Percentiles rank a stretch among this genome's conserved stretches.
Evolutionary conservation across 176 grass and related monocot genomes (phyloP).

Genomic region (Musa itinerans): DNA sequence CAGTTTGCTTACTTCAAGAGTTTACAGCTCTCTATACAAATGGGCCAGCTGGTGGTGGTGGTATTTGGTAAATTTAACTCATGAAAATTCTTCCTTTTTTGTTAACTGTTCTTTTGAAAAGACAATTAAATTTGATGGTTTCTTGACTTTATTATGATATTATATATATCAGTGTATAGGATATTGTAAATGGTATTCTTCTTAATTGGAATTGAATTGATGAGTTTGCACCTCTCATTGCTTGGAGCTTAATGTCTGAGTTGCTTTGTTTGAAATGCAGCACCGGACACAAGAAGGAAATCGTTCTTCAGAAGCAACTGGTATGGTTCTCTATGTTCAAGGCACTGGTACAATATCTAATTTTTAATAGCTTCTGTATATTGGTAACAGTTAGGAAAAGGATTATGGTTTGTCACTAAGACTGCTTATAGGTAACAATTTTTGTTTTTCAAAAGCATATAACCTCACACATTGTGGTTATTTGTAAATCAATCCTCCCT

Average conservation of each 20-base stretch:
- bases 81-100: background rate
- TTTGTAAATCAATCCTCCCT: no score
- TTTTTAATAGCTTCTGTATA: background rate
- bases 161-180: background rate
- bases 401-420: no score
- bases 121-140: background rate
- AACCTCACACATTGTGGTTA: no score
- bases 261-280: conserved; percentile 29
- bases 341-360: background rate
- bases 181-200: background rate
- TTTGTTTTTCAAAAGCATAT: no score
- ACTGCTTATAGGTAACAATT: no score
- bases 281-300: conserved; percentile 62
- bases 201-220: background rate
- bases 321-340: conserved; percentile 20
- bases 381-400: no score
- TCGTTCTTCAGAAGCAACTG: conserved; percentile 68
- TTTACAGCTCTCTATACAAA: conserved; percentile 95
- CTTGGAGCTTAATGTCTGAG: background rate
- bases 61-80: conserved; percentile 47
- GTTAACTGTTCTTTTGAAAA: background rate
- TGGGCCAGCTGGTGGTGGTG: conserved; percentile 85
- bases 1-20: conserved; percentile 60
- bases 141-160: background rate
- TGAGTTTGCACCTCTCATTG: background rate